Conservation (phyloP, 2,329 filamentous ascomycete genomes). For the Epichloe hybrida region DNA sequence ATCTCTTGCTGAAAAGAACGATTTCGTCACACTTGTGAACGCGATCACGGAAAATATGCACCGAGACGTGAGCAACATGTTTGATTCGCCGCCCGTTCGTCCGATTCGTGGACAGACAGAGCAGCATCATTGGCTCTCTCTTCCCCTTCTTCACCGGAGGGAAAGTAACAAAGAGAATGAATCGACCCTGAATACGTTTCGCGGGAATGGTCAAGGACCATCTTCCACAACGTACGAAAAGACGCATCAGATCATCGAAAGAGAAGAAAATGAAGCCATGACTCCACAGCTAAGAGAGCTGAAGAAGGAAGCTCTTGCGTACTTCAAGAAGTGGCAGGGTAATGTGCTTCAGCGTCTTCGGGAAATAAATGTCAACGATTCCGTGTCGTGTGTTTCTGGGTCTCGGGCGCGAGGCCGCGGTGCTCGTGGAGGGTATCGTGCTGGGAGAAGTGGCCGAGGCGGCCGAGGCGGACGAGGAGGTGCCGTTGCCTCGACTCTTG, state of each 20-base stretch:
- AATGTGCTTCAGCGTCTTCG: constrained; percentile 55
- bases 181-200: constrained; percentile 1
- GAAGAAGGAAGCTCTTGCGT: constrained; percentile 53
- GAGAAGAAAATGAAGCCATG: constrained; percentile 22
- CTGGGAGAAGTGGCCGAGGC: constrained; percentile 17
- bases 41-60: constrained; percentile 43
- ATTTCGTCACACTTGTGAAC: constrained; percentile 36
- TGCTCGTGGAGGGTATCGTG: constrained; percentile 10
- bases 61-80: constrained; percentile 35
- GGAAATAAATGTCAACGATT: constrained; percentile 46
- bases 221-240: constrained; percentile 13
- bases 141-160: constrained; percentile 16
- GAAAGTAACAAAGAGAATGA: constrained; percentile 12
- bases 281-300: constrained; percentile 44
- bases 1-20: constrained; percentile 33
- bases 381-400: constrained; percentile 11
- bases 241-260: constrained; percentile 16
- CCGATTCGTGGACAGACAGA: constrained; percentile 18
- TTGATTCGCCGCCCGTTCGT: constrained; percentile 31
- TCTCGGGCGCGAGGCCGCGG: constrained; percentile 21
- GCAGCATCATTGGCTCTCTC: constrained; percentile 22
- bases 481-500: constrained; percentile 16
- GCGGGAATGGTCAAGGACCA: constrained; percentile 1
- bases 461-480: constrained; percentile 3
- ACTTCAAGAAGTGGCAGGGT: constrained; percentile 72